Conservation (phyloP, 2,329 filamentous ascomycete species). For the Colletotrichum spaethianum region DNA sequence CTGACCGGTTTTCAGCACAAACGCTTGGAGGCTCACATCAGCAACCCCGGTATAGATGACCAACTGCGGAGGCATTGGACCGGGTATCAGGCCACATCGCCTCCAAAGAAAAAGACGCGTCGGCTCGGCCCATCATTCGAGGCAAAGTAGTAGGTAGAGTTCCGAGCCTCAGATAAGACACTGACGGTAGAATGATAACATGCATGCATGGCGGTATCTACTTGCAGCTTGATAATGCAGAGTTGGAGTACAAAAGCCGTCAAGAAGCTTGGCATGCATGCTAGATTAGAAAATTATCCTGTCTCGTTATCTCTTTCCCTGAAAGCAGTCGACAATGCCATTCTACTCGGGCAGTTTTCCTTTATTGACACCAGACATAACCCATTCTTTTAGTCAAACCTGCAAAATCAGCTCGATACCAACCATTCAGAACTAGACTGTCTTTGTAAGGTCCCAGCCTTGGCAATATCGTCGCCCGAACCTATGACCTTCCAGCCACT, state of each 20-base stretch:
- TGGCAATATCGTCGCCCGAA: background rate
- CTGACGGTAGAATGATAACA: background rate
- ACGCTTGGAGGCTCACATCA: no score
- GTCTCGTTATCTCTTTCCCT: background rate
- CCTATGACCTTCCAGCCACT: background rate
- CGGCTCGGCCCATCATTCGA: no score
- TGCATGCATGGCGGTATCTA: constrained; percentile 6
- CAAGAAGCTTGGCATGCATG: constrained; percentile 18
- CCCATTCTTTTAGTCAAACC: background rate
- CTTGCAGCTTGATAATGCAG: no score
- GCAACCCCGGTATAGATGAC: no score
- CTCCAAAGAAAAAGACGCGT: no score
- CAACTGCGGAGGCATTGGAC: no score
- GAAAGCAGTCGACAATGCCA: background rate
- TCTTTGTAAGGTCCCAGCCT: background rate
- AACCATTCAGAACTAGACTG: background rate
- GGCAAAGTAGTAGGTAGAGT: background rate
- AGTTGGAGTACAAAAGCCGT: constrained; percentile 2
- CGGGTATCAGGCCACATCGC: no score
- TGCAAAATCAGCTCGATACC: background rate
- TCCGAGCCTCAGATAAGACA: background rate
- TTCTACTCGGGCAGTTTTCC: background rate
- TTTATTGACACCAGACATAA: background rate
- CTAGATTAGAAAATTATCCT: constrained; percentile 1
- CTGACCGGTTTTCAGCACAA: no score